Conservation (phyloP, 2,329 filamentous ascomycete genomes). For the Alternaria viburni region DNA sequence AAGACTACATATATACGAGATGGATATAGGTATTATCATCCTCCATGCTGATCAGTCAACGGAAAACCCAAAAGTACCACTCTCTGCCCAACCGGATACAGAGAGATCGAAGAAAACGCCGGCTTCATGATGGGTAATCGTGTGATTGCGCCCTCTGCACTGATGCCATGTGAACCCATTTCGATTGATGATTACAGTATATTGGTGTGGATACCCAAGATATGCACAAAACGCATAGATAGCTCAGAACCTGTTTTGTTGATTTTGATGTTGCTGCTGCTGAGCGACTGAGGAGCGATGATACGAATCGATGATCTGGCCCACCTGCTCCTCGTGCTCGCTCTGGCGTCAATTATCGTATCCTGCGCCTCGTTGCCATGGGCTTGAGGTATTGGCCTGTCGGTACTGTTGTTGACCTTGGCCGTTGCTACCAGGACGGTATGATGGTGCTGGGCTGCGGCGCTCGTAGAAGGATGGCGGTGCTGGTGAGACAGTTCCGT, state of each 20-base stretch:
- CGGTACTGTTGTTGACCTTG: constrained; percentile 41
- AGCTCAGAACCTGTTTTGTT: constrained; percentile 29
- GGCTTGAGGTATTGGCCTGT: constrained; percentile 62
- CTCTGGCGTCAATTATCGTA: constrained; percentile 63
- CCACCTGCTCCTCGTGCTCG: constrained; percentile 45
- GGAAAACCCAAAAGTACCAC: constrained; percentile 3
- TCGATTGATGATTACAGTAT: constrained; percentile 35
- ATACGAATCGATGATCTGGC: constrained; percentile 46
- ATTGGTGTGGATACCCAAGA: constrained; percentile 18
- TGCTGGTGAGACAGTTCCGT: constrained; percentile 45
- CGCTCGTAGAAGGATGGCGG: constrained; percentile 45
- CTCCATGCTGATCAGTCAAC: constrained; percentile 5
- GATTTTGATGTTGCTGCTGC: constrained; percentile 12
- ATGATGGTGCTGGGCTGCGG: constrained; percentile 37
- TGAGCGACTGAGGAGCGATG: constrained; percentile 38
- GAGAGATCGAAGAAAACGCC: constrained; percentile 24
- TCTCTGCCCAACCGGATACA: constrained; percentile 11
- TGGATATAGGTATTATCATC: constrained; percentile 6
- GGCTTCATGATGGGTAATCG: constrained; percentile 26
- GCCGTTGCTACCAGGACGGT: constrained; percentile 48
- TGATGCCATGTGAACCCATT: constrained; percentile 25
- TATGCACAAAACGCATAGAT: constrained; percentile 35
- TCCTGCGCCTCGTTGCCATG: constrained; percentile 70
- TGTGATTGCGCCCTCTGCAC: constrained; percentile 14
- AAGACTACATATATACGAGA: constrained; percentile 10